A percentile compares a stretch with the other conserved stretches of the same genome.
Evolutionary conservation across 2,329 filamentous ascomycete genomes (phyloP).

Genomic region (Cladophialophora bantiana): DNA sequence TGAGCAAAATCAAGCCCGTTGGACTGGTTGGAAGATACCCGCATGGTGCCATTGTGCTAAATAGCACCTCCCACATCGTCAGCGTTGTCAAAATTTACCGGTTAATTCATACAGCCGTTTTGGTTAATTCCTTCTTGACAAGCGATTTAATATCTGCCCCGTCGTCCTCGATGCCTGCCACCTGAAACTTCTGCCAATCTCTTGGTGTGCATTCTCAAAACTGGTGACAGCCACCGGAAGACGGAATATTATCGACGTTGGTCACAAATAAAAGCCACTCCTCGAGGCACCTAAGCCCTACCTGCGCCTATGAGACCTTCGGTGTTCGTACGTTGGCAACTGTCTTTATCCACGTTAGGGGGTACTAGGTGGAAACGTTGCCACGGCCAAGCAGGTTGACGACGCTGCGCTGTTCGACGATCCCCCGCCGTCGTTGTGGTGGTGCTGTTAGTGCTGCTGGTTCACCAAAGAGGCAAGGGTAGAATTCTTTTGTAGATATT

Average conservation of each 20-base stretch:
- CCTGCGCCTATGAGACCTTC: constrained; percentile 41
- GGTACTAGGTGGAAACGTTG: too few species aligned
- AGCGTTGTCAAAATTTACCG: constrained; percentile 35
- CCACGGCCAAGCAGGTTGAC: too few species aligned
- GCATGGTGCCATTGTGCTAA: not conserved
- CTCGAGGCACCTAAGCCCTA: constrained; percentile 40
- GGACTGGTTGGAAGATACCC: constrained; percentile 25
- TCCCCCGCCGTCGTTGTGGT: too few species aligned
- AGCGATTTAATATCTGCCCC: constrained; percentile 22
- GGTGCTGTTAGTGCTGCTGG: too few species aligned
- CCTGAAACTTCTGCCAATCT: constrained; percentile 20
- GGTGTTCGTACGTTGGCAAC: too few species aligned
- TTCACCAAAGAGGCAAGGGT: too few species aligned
- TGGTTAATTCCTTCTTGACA: constrained; percentile 11
- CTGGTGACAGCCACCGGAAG: constrained; percentile 18
- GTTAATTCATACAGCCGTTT: not conserved
- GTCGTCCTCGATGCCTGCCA: constrained; percentile 18
- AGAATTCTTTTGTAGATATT: too few species aligned
- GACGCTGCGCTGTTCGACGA: too few species aligned
- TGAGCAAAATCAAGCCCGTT: constrained; percentile 35
- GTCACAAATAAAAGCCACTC: constrained; percentile 24
- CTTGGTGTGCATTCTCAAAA: constrained; percentile 20
- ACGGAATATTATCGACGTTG: constrained; percentile 19
- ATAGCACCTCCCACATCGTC: constrained; percentile 22
- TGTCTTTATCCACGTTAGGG: too few species aligned